phyloP scores from a whole-genome alignment of 2,329 filamentous ascomycete genomes.

The Calonectria leucothoes region DNA sequence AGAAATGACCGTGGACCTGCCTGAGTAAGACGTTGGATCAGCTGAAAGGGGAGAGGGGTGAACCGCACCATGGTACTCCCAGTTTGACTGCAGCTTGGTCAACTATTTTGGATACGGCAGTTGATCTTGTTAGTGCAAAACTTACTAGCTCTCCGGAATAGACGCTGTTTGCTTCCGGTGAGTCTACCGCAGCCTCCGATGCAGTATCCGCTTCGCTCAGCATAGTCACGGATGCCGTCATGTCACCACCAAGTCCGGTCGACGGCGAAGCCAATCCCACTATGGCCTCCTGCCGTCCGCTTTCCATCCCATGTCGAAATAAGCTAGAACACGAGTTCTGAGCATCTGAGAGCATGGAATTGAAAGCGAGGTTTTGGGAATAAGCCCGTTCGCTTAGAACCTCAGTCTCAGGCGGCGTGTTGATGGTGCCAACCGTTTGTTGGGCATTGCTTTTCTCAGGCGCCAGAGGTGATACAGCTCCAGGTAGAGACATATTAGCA shows the following conservation, averaged over 20 bases:
- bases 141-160: neutral
- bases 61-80: conserved; percentile 1
- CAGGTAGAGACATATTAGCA: neutral
- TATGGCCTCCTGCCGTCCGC: neutral
- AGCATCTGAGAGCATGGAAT: neutral
- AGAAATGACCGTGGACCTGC: neutral
- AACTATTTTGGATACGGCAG: neutral
- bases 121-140: neutral
- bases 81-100: neutral
- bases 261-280: neutral
- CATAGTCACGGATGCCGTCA: neutral
- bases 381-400: neutral
- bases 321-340: neutral
- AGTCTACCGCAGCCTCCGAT: neutral
- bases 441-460: neutral
- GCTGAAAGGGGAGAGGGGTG: too few species aligned
- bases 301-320: neutral
- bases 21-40: neutral
- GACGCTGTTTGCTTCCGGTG: neutral
- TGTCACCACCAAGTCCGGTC: neutral
- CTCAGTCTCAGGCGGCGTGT: neutral
- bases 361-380: neutral
- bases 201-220: neutral
- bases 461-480: neutral
- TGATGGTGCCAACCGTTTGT: neutral